Conservation (phyloP, 2,329 filamentous ascomycete genomes). For the Pestalotiopsis sp. region DNA sequence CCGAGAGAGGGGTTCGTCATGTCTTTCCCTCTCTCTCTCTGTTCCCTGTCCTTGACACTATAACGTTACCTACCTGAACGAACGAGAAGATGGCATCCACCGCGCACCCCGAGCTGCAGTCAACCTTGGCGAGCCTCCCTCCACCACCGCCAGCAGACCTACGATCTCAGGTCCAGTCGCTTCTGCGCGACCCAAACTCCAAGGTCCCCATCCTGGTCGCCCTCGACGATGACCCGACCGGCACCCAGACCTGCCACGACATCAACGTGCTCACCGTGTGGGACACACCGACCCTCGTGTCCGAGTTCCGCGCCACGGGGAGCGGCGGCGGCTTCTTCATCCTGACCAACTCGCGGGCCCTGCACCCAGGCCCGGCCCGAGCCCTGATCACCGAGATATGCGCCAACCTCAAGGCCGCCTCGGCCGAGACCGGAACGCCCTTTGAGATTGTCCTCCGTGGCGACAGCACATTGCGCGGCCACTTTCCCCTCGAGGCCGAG, state of each 20-base stretch:
- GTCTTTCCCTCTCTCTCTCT: background rate
- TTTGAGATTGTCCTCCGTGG: slow-evolving; percentile 60
- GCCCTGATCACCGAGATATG: slow-evolving; percentile 54
- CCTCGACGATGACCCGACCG: slow-evolving; percentile 60
- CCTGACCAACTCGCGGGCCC: slow-evolving; percentile 60
- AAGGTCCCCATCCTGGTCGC: slow-evolving; percentile 37
- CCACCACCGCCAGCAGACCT: slow-evolving; percentile 7
- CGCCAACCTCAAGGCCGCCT: slow-evolving; percentile 47
- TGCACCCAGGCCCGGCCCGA: slow-evolving; percentile 50
- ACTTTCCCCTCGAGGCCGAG: slow-evolving; percentile 59
- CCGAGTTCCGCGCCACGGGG: slow-evolving; percentile 42
- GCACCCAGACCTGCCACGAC: slow-evolving; percentile 64
- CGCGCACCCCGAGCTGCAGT: slow-evolving; percentile 7
- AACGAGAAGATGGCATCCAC: background rate
- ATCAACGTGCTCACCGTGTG: slow-evolving; percentile 58
- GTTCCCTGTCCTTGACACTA: background rate
- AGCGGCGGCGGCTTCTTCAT: slow-evolving; percentile 58
- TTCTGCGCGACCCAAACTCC: slow-evolving; percentile 9
- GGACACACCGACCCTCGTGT: slow-evolving; percentile 44
- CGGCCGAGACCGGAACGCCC: slow-evolving; percentile 34
- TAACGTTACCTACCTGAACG: background rate
- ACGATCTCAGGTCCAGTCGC: slow-evolving; percentile 9
- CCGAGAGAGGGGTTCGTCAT: background rate
- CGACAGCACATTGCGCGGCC: slow-evolving; percentile 59
- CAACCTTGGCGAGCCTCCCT: slow-evolving; percentile 16